Evolutionary conservation across 2,329 filamentous ascomycete species (phyloP), one percentile per base, ranked within the genome.

Genomic region (Diaporthe caulivora): DNA sequence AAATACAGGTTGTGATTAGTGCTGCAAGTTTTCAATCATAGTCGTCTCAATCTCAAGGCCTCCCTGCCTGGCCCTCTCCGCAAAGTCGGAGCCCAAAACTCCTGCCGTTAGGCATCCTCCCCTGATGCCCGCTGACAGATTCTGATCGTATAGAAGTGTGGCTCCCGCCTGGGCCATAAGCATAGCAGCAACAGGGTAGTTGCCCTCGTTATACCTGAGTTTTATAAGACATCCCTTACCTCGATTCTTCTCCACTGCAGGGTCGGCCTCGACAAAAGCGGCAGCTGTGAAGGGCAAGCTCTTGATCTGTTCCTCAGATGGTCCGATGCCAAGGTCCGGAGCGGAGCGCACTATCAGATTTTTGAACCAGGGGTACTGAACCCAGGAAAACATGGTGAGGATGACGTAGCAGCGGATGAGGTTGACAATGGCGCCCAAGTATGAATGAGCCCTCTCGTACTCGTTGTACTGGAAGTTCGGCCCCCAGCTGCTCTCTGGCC

Each of bases 391-490:
- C 71, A 75, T 21, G n/a, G 57, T 60, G n/a, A 75, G 65, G n/a
- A 73, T 60, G 4, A 73, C 11, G n/a, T 71, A 73, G 67, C 74
- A 75, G 40, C 74, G 65, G 65, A 75, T 26, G 18, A 73, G 44
- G 53, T 73, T 73, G 49, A 8, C 7, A 51, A 75, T 31, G 29
- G 64, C 74, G 31, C 65, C 67, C 18, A 71, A 26, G 67, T 75
- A 73, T 4, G 74, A 75, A 54, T 70, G 55, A 24, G 74, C 74
- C 60, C 67, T 44, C 67, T 75, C 74, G 47, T 75, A 73, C 53
- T 75, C 74, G 24, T 75, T 73, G 53, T 75, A 73, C 60, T 73
- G 65, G 71, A 75, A 75, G 67, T 69, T 73, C 13, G 71, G 71
- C 3, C 74, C 71, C 74, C 74, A 75, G 65, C 42, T 69, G 51